Percentiles rank a stretch among this genome's conserved stretches.
phyloP scores from a whole-genome alignment of 2,329 filamentous ascomycete genomes.

The Neonectria faginata region DNA sequence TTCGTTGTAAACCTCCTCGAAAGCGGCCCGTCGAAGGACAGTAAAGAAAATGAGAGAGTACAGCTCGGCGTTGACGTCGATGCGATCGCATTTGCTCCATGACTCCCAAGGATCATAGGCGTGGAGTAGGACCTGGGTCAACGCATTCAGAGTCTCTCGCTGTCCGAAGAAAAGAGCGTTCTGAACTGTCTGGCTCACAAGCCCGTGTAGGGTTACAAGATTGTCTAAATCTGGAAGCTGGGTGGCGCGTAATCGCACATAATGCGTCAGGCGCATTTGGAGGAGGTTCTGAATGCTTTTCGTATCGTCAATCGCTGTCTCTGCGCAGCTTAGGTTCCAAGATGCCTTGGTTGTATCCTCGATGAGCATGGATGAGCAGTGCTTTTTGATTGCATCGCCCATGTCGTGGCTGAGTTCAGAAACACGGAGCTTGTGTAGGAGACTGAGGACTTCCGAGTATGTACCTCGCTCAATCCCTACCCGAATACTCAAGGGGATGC shows the following conservation, averaged over 20 bases:
- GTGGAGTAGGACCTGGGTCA: constrained; percentile 6
- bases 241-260: constrained; percentile 13
- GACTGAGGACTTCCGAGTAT: constrained; percentile 28
- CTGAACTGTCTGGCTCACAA: constrained; percentile 6
- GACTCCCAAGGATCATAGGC: constrained; percentile 25
- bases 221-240: constrained; percentile 24
- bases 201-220: constrained; percentile 18
- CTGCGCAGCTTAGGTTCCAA: constrained; percentile 22
- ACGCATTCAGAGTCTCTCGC: constrained; percentile 11
- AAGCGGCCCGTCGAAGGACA: constrained; percentile 28
- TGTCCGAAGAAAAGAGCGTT: constrained; percentile 27
- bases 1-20: constrained; percentile 36
- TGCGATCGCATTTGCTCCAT: constrained; percentile 2
- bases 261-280: constrained; percentile 17
- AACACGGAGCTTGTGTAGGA: constrained; percentile 25
- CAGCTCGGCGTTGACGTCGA: constrained; percentile 34
- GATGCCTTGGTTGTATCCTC: constrained; percentile 25
- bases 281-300: constrained; percentile 20
- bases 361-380: constrained; percentile 26
- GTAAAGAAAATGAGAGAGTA: constrained; percentile 33
- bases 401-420: constrained; percentile 5
- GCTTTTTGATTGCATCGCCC: constrained; percentile 7
- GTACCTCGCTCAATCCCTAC: constrained; percentile 24
- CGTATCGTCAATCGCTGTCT: constrained; percentile 18
- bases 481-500: constrained; percentile 26